phyloP scores from a whole-genome alignment of 1,139 yeast species.

The Groenewaldozyma auringiensis region DNA sequence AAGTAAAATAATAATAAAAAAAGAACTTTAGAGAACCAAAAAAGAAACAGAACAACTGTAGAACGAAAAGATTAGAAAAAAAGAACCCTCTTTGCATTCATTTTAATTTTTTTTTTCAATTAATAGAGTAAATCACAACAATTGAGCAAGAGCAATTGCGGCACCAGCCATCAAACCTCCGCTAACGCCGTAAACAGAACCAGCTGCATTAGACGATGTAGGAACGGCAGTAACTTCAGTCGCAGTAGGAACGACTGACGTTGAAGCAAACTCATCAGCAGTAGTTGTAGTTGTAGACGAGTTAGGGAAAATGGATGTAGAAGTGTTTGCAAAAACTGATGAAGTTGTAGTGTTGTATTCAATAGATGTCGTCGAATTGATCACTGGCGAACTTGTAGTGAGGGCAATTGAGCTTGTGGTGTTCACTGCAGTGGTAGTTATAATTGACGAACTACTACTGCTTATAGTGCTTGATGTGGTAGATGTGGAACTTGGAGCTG shows the following conservation, averaged over 20 bases:
- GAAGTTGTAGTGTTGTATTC: not conserved
- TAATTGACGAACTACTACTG: slow-evolving; percentile 7
- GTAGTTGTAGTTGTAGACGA: not conserved
- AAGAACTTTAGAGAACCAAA: too few species aligned
- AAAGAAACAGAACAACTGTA: too few species aligned
- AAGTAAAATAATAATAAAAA: too few species aligned
- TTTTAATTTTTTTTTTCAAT: too few species aligned
- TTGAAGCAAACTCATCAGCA: not conserved
- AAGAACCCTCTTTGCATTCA: too few species aligned
- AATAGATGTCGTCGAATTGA: not conserved
- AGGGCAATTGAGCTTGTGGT: not conserved
- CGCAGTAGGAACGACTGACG: not conserved
- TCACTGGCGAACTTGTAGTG: slow-evolving; percentile 4
- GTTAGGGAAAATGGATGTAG: too few species aligned
- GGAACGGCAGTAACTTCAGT: slow-evolving; percentile 2
- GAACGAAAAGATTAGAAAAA: not conserved
- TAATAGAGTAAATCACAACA: too few species aligned
- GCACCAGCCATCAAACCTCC: slow-evolving; percentile 8
- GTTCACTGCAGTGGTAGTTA: slow-evolving; percentile 3
- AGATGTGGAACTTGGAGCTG: slow-evolving; percentile 7
- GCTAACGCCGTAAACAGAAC: slow-evolving; percentile 1
- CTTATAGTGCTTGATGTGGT: slow-evolving; percentile 9
- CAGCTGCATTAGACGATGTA: slow-evolving; percentile 4
- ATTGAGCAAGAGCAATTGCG: slow-evolving; percentile 1
- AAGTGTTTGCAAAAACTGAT: not conserved